Percentiles rank a stretch among this genome's conserved stretches.
These are phyloP conservation scores for Macrolepiota fuliginosa DNA, from an alignment of 768 basidiomycete species.

Conservation along the genomic window DNA sequence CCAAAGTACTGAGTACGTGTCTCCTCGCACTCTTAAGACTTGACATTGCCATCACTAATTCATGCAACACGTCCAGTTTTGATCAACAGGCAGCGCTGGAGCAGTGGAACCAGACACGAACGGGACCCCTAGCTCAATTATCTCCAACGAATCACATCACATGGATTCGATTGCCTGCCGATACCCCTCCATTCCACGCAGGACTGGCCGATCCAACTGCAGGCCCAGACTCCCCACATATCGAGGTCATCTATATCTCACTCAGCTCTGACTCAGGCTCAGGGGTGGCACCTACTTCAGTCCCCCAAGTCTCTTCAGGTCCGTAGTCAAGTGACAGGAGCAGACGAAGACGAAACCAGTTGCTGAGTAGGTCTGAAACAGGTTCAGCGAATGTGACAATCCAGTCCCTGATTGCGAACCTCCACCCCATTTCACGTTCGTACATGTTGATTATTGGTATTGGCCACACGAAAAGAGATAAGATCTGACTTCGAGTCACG, in stretches of 20 bases:
- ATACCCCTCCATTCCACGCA: conserved; percentile 2
- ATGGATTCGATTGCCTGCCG: conserved; percentile 19
- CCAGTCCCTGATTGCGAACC: no score
- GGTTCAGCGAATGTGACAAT: no score
- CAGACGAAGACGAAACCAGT: no score
- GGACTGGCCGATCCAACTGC: conserved; percentile 20
- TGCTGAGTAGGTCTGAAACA: no score
- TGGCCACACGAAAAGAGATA: conserved; percentile 4
- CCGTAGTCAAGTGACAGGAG: background rate
- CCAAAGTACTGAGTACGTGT: conserved; percentile 5
- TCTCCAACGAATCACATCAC: conserved; percentile 16
- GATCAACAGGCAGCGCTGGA: conserved; percentile 9
- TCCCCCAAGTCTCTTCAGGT: no score
- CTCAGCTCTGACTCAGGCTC: no score
- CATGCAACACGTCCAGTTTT: background rate
- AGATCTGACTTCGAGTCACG: no score
- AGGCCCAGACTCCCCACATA: conserved; percentile 21
- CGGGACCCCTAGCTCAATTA: conserved; percentile 14
- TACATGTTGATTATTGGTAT: background rate
- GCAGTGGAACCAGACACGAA: conserved; percentile 15
- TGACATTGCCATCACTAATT: background rate
- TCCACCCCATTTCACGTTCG: no score
- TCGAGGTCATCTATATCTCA: conserved; percentile 13
- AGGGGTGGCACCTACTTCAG: background rate
- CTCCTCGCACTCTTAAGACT: background rate